phyloP scores from a whole-genome alignment of 306 rosid species.

The Dryas drummondii region DNA sequence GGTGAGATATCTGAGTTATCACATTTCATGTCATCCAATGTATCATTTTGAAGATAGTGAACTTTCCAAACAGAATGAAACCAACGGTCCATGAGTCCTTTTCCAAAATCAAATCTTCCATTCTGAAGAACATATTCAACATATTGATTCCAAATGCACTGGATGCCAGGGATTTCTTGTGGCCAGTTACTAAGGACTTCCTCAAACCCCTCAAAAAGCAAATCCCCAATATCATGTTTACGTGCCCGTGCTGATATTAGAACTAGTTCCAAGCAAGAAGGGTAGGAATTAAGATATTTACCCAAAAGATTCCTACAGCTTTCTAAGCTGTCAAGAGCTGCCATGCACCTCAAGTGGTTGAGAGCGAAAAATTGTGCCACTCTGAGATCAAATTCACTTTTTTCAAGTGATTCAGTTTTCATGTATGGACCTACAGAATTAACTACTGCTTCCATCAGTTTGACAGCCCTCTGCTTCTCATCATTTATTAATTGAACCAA shows the following conservation, averaged over 20 bases:
- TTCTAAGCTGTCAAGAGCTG: conserved; percentile 60
- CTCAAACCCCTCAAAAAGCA: conserved; percentile 60
- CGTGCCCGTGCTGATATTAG: conserved; percentile 46
- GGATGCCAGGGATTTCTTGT: conserved; percentile 74
- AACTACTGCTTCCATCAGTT: conserved; percentile 61
- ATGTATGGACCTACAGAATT: conserved; percentile 48
- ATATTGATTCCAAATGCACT: conserved; percentile 90
- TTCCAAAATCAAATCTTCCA: conserved; percentile 50
- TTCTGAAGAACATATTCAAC: conserved; percentile 58
- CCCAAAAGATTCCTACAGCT: conserved; percentile 53
- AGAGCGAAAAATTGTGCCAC: conserved; percentile 70
- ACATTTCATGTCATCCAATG: conserved; percentile 17
- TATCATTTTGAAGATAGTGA: conserved; percentile 33
- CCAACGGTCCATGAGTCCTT: conserved; percentile 71
- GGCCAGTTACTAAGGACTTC: conserved; percentile 73
- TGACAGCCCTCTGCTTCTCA: conserved; percentile 64
- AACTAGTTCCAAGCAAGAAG: conserved; percentile 77
- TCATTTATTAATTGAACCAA: conserved; percentile 43
- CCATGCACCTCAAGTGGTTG: conserved; percentile 73
- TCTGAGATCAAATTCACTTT: conserved; percentile 47
- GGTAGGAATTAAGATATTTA: conserved; percentile 62
- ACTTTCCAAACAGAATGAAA: conserved; percentile 57
- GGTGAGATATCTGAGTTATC: conserved; percentile 38
- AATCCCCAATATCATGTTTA: conserved; percentile 40
- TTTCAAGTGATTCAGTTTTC: conserved; percentile 44